Conservation (phyloP, 208 protist genomes). For the Leishmania tropica region DNA sequence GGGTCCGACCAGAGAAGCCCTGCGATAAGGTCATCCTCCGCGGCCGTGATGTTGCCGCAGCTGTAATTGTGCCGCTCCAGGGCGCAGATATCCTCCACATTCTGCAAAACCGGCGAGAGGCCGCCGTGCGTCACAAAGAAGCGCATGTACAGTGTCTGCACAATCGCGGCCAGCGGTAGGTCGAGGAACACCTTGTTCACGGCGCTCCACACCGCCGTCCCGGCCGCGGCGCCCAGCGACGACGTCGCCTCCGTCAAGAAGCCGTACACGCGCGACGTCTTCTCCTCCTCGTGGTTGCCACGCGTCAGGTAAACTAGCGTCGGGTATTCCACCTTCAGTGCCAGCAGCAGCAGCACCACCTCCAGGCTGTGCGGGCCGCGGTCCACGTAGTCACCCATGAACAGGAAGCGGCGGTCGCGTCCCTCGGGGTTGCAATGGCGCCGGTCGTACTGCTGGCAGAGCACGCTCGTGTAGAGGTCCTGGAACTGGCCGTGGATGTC, state of each 20-base stretch:
- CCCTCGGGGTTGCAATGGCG: slow-evolving; percentile 33
- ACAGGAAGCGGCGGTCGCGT: slow-evolving; percentile 80
- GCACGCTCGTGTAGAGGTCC: slow-evolving; percentile 66
- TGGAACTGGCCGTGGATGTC: slow-evolving; percentile 85
- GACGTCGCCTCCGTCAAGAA: slow-evolving; percentile 55
- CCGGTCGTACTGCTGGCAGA: slow-evolving; percentile 63
- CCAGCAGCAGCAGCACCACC: slow-evolving; percentile 75
- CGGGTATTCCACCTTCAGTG: slow-evolving; percentile 84
- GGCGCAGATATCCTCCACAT: slow-evolving; percentile 33
- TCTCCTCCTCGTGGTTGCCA: slow-evolving; percentile 88
- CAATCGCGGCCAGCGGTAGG: slow-evolving; percentile 76
- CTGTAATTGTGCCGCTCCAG: slow-evolving; percentile 53
- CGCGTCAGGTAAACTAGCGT: slow-evolving; percentile 76
- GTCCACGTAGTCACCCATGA: slow-evolving; percentile 99
- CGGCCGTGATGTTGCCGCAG: slow-evolving; percentile 86
- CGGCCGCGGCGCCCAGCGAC: slow-evolving; percentile 46
- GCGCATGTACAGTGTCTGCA: slow-evolving; percentile 72
- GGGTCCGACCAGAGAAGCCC: slow-evolving; percentile 99
- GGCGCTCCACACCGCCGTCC: slow-evolving; percentile 56
- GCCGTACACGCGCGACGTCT: slow-evolving; percentile 77
- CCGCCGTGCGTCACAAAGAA: slow-evolving; percentile 99
- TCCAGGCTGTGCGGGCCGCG: slow-evolving; percentile 55
- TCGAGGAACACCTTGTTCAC: slow-evolving; percentile 80
- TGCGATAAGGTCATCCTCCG: slow-evolving; percentile 96
- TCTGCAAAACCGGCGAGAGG: slow-evolving; percentile 86